Base-by-base conservation (phyloP, 129 eudicot species). In the Flaveria bidentis region DNA sequence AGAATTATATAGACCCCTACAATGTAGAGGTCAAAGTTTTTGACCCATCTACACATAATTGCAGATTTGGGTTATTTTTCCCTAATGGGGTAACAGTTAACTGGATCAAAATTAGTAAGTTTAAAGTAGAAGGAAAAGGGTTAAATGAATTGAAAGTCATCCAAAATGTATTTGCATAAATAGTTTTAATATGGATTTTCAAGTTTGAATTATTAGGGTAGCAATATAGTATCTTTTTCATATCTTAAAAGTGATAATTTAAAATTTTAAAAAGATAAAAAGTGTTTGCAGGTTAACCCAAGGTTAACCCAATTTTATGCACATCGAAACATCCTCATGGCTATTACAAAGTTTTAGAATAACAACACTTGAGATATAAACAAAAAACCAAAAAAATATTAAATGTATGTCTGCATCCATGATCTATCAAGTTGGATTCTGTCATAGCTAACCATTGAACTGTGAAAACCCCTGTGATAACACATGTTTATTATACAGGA, bases 401-500 rank as follows among this genome's bases (percentile, higher is more conserved):
- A 55, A 55, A 72, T 23, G 57, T 44, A 44, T 6, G 26, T 56
- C n/a, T 46, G 41, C 36, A 42, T 45, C 41, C 55, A 58, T 23
- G 39, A 33, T 33, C 39, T 33, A 33, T 4, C 20, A 44, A 74
- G 41, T 73, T 23, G 36, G 73, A 42, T 23, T 36, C 13, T 55
- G 4, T 53, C 6, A 28, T 26, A 2, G n/a, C 47, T 60, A 45
- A 44, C 68, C 36, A 51, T 11, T 61, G 51, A 72, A 17, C 61
- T 51, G 18, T 71, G 1, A 71, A 26, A 10, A 33, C 41, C 52
- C 58, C 58, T 56, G 42, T 47, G 30, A 67, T 68, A 25, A 28
- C 17, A 57, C 46, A 30, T 52, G 2, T 52, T n/a, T 72, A 11
- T 36, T 67, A 2, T 62, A 30, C 82, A 70, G 77, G 78, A 20